phyloP scores from a whole-genome alignment of 495 filamentous ascomycete genomes.

The Alectoria sarmentosa region DNA sequence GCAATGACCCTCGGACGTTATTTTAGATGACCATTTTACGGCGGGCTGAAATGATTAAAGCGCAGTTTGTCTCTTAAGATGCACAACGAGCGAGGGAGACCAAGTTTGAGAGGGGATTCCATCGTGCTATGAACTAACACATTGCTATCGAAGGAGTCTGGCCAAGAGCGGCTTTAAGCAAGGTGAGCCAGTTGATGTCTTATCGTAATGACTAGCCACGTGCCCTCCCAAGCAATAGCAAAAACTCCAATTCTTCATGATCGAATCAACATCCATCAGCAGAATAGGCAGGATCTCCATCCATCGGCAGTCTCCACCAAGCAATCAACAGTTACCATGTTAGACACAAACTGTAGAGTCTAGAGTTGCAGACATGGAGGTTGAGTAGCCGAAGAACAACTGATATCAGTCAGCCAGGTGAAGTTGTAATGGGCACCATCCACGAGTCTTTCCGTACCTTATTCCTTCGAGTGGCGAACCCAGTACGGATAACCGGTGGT shows the following conservation, averaged over 20 bases:
- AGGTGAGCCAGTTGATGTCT: background rate
- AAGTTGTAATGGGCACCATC: background rate
- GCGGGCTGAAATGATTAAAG: background rate
- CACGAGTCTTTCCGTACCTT: background rate
- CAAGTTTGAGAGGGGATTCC: background rate
- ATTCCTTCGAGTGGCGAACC: slow-evolving; percentile 17
- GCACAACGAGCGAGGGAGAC: background rate
- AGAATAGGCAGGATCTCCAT: background rate
- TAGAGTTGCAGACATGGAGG: background rate
- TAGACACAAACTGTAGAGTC: background rate
- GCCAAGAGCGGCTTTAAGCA: background rate
- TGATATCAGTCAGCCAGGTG: background rate
- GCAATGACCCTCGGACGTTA: background rate
- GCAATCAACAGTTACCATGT: background rate
- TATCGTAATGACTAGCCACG: background rate
- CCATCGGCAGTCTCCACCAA: background rate
- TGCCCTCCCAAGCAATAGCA: background rate
- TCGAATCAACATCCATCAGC: background rate
- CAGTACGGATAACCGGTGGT: slow-evolving; percentile 21
- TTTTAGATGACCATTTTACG: background rate
- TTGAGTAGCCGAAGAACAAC: background rate
- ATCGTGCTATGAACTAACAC: background rate
- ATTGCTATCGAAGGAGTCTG: background rate
- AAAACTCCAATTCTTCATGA: background rate
- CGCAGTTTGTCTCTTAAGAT: background rate